Conservation (phyloP, 1,284 basidiomycete species). For the Tilletia setariae region DNA sequence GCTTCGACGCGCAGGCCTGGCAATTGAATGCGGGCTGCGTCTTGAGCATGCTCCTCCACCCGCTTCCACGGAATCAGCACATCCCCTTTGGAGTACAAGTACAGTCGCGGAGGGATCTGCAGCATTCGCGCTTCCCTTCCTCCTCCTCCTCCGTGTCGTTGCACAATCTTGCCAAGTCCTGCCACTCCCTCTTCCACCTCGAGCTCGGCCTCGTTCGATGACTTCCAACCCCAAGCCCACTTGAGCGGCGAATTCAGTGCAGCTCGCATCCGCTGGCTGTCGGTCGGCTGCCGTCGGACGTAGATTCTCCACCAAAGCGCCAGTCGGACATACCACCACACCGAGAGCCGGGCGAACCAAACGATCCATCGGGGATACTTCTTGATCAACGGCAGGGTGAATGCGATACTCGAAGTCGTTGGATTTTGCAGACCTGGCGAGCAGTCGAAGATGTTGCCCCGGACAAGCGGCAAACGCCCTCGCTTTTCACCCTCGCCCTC, state of each 20-base stretch:
- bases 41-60: constrained; percentile 39
- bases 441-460: constrained; percentile 38
- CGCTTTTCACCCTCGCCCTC: neutral
- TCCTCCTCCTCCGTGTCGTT: neutral
- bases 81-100: constrained; percentile 43
- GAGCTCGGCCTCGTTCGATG: neutral
- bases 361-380: constrained; percentile 20
- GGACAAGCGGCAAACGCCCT: neutral
- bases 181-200: neutral
- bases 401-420: constrained; percentile 30
- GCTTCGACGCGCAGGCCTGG: neutral
- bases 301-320: constrained; percentile 27
- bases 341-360: constrained; percentile 23
- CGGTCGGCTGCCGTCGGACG: constrained; percentile 23
- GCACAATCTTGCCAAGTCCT: neutral
- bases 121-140: too few species aligned
- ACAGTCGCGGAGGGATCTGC: constrained; percentile 34
- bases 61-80: constrained; percentile 35
- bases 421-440: constrained; percentile 38
- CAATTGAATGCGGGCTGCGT: constrained; percentile 21
- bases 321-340: constrained; percentile 25
- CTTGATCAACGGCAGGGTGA: constrained; percentile 39
- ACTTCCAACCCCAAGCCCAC: constrained; percentile 32
- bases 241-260: constrained; percentile 30
- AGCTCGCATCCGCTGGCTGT: constrained; percentile 33